Base-by-base conservation (phyloP, 176 grass and related monocot species). In the Zea mays region DNA sequence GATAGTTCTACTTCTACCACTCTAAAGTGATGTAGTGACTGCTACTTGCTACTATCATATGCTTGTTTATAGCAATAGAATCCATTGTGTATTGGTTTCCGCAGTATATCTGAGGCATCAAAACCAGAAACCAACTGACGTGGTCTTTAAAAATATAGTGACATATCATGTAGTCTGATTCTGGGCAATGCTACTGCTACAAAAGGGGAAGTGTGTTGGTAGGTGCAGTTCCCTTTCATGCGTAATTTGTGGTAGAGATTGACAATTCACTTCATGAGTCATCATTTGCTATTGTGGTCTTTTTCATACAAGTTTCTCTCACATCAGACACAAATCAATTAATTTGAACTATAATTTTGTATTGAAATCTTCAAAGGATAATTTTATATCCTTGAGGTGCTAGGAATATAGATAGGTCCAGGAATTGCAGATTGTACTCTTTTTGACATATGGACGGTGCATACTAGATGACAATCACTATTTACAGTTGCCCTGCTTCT, bases 31-130 rank as follows among this genome's bases (percentile, higher is more conserved):
- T 80, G 48, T 5, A 7, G 15, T 80, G 14, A 36, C 59, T 42
- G 21, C n/a, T 80, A 35, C n/a, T n/a, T 35, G 21, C 34, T 74
- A 20, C 34, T 12, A 66, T 33, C 40, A 67, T 8, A 67, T 48
- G 27, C 1, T 44, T 49, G 43, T 62, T 19, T 14, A 42, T 80
- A 43, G 14, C 35, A 75, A 65, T 69, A 34, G 34, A 3, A 39
- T 2, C 38, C 44, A 71, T 71, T 9, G 15, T 67, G 33, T 54
- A 51, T 44, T 71, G 45, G 37, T 72, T 71, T 85, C 67, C 56
- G 51, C 71, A 58, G 5, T 78, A 56, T 16, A 7, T 8, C 33
- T 55, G 14, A 54, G 69, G 8, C 34, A 39, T 72, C 1, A 4
- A 39, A 39, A 39, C 38, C 38, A 39, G 38, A 39, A 39, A 39